Conservation (phyloP, 164 flowering plant species). For the grape (Vitis vinifera) region DNA sequence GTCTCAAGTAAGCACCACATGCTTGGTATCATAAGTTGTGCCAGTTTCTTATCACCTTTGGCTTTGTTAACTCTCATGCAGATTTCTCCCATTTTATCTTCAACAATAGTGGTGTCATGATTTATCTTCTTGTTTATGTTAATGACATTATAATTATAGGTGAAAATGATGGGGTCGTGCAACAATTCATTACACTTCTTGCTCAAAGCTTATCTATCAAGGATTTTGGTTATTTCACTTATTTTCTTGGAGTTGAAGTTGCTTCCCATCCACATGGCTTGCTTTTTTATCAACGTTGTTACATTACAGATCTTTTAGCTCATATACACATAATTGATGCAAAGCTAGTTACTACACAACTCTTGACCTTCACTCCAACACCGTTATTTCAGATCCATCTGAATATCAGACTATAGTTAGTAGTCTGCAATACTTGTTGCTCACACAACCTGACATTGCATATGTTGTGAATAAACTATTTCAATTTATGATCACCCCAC, state of each 20-base stretch:
- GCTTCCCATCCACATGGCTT: background rate
- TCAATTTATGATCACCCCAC: too few species aligned
- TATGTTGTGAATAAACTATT: too few species aligned
- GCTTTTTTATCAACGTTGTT: background rate
- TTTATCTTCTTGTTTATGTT: too few species aligned
- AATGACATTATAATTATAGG: background rate
- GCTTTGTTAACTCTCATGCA: background rate
- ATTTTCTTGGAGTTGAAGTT: too few species aligned
- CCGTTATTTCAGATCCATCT: background rate
- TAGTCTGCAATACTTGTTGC: too few species aligned
- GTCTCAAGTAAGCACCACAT: too few species aligned
- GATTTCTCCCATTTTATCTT: background rate
- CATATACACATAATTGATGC: background rate
- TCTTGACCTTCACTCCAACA: background rate
- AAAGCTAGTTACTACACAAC: background rate
- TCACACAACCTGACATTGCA: too few species aligned
- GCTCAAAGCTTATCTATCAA: background rate
- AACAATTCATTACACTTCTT: background rate
- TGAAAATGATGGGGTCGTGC: background rate
- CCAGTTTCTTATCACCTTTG: too few species aligned
- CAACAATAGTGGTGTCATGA: too few species aligned
- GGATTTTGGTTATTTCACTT: conserved; percentile 4
- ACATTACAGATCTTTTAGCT: background rate
- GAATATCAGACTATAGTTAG: background rate
- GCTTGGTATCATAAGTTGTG: too few species aligned